Percentiles rank a stretch among this genome's conserved stretches.
These are phyloP conservation scores for Jaltomata sinuosa DNA, from an alignment of 257 asterid genomes.

Conservation along the genomic window DNA sequence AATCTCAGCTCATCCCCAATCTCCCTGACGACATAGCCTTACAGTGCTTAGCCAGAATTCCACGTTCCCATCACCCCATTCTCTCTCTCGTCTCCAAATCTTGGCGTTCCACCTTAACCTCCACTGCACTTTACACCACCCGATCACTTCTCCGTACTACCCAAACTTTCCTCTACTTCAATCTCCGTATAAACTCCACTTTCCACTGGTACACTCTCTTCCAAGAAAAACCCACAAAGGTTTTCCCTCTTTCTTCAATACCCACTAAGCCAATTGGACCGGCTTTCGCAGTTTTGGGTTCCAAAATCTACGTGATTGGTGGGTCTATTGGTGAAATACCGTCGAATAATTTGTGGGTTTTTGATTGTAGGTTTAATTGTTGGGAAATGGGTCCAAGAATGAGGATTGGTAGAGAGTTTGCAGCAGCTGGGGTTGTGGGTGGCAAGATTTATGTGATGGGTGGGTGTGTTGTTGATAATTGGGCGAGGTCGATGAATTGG, in stretches of 20 bases:
- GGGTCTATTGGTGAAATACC: constrained; percentile 69
- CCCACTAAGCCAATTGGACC: constrained; percentile 63
- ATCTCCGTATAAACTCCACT: constrained; percentile 41
- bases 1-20: constrained; percentile 31
- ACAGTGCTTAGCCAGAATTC: constrained; percentile 66
- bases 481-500: constrained; percentile 74
- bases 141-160: constrained; percentile 51
- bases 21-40: constrained; percentile 76
- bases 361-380: constrained; percentile 58
- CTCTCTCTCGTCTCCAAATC: constrained; percentile 70
- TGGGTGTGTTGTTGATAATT: constrained; percentile 78
- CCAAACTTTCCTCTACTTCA: constrained; percentile 50
- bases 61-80: constrained; percentile 41
- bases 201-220: constrained; percentile 55
- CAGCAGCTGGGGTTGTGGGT: constrained; percentile 54
- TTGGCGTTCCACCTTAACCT: constrained; percentile 48
- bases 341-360: constrained; percentile 46
- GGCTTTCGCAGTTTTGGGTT: constrained; percentile 48
- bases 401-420: constrained; percentile 65
- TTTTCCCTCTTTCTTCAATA: constrained; percentile 39
- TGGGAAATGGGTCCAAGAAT: constrained; percentile 76
- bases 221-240: constrained; percentile 6
- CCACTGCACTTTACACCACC: constrained; percentile 44
- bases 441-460: constrained; percentile 75
- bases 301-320: constrained; percentile 58